Conservation (phyloP, 1,284 basidiomycete species). For the Trichosporon coremiiforme region DNA sequence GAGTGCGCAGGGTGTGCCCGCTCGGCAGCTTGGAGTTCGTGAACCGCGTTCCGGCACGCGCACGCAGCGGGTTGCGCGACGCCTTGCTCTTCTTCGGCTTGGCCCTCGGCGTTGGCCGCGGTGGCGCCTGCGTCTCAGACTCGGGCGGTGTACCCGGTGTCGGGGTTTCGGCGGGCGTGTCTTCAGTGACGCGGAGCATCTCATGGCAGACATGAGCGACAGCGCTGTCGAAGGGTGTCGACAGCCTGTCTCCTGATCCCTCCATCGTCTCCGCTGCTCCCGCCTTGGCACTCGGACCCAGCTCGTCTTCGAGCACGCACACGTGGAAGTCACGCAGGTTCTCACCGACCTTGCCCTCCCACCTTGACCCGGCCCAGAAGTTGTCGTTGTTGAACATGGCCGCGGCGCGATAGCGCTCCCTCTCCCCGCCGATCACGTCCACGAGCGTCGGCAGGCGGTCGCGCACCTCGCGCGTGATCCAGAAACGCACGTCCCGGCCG, state of each 20-base stretch:
- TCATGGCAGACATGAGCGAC: constrained; percentile 24
- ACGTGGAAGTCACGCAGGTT: constrained; percentile 36
- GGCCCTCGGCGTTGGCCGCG: neutral
- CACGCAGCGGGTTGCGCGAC: constrained; percentile 24
- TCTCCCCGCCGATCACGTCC: constrained; percentile 47
- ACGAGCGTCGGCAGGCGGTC: constrained; percentile 43
- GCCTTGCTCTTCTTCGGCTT: constrained; percentile 9
- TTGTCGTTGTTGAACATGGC: constrained; percentile 39
- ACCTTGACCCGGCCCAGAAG: constrained; percentile 47
- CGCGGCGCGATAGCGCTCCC: constrained; percentile 34
- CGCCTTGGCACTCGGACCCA: constrained; percentile 2
- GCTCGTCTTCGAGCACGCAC: constrained; percentile 34
- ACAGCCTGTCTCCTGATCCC: too few relatives aligned
- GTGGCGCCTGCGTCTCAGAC: neutral
- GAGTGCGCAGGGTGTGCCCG: constrained; percentile 46
- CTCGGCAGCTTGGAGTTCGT: constrained; percentile 36
- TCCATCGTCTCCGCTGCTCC: too few relatives aligned
- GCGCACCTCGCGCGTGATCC: constrained; percentile 49
- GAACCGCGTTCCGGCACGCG: constrained; percentile 23
- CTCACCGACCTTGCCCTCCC: constrained; percentile 39
- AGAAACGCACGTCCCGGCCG: constrained; percentile 37
- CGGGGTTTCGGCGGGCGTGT: constrained; percentile 8
- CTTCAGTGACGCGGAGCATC: constrained; percentile 22
- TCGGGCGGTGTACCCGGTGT: neutral
- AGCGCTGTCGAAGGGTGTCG: constrained; percentile 27